These are phyloP conservation scores for Schwanniomyces etchellsii DNA, from an alignment of 1,139 yeast species.

Conservation along the genomic window DNA sequence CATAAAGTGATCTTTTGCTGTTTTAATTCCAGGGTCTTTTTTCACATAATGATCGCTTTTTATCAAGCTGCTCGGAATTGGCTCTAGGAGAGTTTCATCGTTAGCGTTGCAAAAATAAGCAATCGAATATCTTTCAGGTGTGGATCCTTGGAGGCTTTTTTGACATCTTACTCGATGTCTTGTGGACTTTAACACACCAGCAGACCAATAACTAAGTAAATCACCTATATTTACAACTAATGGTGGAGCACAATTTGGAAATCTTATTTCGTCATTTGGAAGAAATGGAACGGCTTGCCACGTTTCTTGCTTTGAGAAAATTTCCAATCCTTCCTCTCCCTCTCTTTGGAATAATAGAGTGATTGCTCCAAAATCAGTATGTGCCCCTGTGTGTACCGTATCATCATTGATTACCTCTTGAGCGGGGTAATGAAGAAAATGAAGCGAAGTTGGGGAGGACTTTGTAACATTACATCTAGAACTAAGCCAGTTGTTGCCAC, in stretches of 20 bases:
- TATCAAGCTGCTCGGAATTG: conserved; percentile 62
- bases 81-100: conserved; percentile 56
- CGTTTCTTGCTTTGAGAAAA: conserved; percentile 45
- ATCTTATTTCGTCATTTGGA: conserved; percentile 23
- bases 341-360: conserved; percentile 66
- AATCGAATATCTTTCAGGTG: conserved; percentile 70
- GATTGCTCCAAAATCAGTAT: conserved; percentile 74
- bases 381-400: conserved; percentile 80
- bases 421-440: conserved; percentile 67
- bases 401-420: too few species aligned
- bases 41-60: too few species aligned
- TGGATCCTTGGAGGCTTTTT: conserved; percentile 45
- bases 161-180: conserved; percentile 69
- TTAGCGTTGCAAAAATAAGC: conserved; percentile 81
- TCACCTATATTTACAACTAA: conserved; percentile 76
- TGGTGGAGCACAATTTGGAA: conserved; percentile 49
- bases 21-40: too few species aligned
- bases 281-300: conserved; percentile 67
- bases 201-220: conserved; percentile 73
- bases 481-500: conserved; percentile 57
- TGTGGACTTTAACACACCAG: conserved; percentile 65
- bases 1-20: too few species aligned
- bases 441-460: conserved; percentile 55
- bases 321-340: conserved; percentile 70
- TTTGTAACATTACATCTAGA: conserved; percentile 45